A percentile compares a stretch with the other conserved stretches of the same genome.
phyloP scores from a whole-genome alignment of 2,329 filamentous ascomycete genomes.

The Mycosphaerelloides madeirae region DNA sequence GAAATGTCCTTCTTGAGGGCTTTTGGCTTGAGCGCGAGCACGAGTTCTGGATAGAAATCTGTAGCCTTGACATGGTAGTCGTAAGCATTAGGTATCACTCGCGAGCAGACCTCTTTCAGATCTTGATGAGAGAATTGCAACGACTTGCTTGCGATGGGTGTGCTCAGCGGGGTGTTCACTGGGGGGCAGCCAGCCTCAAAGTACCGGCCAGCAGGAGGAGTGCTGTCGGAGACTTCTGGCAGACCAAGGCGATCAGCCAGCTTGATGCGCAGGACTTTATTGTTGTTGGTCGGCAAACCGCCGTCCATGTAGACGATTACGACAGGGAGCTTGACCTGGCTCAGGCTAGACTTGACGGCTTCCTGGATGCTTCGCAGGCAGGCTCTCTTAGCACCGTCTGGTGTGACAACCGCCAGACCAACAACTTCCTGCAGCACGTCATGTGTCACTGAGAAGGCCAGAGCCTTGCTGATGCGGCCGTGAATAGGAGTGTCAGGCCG shows the following conservation, averaged over 20 bases:
- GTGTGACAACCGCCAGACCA: conserved; percentile 50
- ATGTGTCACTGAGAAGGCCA: conserved; percentile 53
- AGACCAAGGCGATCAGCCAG: conserved; percentile 48
- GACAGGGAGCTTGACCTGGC: conserved; percentile 51
- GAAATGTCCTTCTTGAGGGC: conserved; percentile 2
- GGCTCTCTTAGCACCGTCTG: conserved; percentile 39
- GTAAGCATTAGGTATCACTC: conserved; percentile 15
- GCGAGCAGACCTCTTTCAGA: conserved; percentile 14
- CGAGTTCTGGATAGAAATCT: conserved; percentile 27
- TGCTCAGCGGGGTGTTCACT: conserved; percentile 44
- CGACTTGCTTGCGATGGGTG: conserved; percentile 33
- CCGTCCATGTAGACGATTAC: conserved; percentile 53
- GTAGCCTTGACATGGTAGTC: conserved; percentile 29
- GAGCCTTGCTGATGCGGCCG: conserved; percentile 45
- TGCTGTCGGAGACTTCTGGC: conserved; percentile 43
- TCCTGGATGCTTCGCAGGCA: conserved; percentile 49
- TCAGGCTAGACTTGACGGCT: conserved; percentile 45
- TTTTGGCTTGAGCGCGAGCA: conserved; percentile 31
- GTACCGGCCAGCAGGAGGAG: conserved; percentile 43
- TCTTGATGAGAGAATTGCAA: conserved; percentile 13
- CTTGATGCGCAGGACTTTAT: conserved; percentile 54
- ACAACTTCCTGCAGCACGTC: conserved; percentile 55
- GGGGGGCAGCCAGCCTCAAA: conserved; percentile 49
- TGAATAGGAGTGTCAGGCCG: conserved; percentile 41
- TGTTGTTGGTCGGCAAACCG: conserved; percentile 53